Conservation (phyloP, 257 asterid species). For the Forsythia viridissima region DNA sequence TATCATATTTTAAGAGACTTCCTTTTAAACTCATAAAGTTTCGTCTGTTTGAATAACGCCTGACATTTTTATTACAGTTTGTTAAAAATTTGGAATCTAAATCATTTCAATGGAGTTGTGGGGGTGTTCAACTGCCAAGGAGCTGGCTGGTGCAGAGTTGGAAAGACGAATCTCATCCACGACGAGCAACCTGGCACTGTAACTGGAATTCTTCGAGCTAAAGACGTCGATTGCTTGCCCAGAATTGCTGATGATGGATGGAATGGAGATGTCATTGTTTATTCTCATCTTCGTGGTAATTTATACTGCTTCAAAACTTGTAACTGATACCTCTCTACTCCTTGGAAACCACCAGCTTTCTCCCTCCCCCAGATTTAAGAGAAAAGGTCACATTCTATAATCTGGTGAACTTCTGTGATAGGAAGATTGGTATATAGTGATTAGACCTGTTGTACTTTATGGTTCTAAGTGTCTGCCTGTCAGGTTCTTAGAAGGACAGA, state of each 20-base stretch:
- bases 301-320: background rate
- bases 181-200: constrained; percentile 65
- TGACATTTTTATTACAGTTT: constrained; percentile 42
- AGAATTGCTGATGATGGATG: constrained; percentile 58
- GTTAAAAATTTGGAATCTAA: constrained; percentile 83
- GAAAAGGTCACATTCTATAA: no score
- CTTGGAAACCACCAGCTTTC: no score
- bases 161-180: constrained; percentile 76
- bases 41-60: constrained; percentile 1
- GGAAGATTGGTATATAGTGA: no score
- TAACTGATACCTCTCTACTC: background rate
- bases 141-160: constrained; percentile 75
- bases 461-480: no score
- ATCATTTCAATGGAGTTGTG: constrained; percentile 67
- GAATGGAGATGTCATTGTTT: constrained; percentile 63
- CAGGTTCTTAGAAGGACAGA: no score
- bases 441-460: no score
- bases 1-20: background rate
- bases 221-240: constrained; percentile 72
- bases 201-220: constrained; percentile 63
- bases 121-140: constrained; percentile 89
- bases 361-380: no score
- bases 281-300: constrained; percentile 70
- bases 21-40: background rate
- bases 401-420: no score